phyloP scores from a whole-genome alignment of 768 basidiomycete genomes.

The Mrakia blollopis region DNA sequence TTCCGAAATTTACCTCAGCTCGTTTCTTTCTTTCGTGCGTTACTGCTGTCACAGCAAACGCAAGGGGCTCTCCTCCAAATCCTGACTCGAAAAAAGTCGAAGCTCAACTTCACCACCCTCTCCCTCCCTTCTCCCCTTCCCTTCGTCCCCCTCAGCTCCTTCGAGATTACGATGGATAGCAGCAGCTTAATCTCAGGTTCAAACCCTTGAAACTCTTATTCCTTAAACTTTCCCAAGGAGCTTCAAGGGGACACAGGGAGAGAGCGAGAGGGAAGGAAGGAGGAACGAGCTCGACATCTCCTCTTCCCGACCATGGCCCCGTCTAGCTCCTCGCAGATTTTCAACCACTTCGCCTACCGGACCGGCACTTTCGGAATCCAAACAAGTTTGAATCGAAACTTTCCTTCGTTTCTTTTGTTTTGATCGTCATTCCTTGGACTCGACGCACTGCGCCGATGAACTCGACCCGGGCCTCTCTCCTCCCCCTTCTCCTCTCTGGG shows the following conservation, averaged over 20 bases:
- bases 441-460: no score
- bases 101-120: background rate
- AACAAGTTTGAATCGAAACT: background rate
- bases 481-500: background rate
- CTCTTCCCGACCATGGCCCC: background rate
- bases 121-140: background rate
- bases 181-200: background rate
- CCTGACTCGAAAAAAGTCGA: background rate
- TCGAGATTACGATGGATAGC: background rate
- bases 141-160: background rate
- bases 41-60: background rate
- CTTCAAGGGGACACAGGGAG: background rate
- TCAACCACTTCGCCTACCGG: background rate
- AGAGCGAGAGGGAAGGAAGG: background rate
- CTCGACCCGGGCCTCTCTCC: background rate
- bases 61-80: background rate
- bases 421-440: background rate
- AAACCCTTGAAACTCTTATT: background rate
- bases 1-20: background rate
- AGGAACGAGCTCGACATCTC: background rate
- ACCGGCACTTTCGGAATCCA: background rate
- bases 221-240: background rate
- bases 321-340: background rate
- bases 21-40: background rate
- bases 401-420: background rate